These are phyloP conservation scores for Boletus rex-veris DNA, from an alignment of 768 basidiomycete species.

Conservation along the genomic window DNA sequence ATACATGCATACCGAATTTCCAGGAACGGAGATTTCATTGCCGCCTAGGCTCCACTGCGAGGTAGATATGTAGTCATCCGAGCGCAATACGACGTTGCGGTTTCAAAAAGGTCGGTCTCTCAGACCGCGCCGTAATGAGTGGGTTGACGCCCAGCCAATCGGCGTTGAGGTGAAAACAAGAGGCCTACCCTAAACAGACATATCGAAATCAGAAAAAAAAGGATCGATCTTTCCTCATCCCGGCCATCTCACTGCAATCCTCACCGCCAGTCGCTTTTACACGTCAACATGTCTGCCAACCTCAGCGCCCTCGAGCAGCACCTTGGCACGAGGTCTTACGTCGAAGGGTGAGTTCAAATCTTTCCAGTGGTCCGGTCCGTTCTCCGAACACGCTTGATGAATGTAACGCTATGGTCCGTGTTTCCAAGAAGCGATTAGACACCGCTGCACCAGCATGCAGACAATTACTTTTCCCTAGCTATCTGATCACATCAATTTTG, in stretches of 20 bases:
- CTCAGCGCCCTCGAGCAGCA: constrained; percentile 77
- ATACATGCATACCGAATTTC: not conserved
- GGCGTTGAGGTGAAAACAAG: not conserved
- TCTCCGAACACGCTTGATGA: constrained; percentile 51
- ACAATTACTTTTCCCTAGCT: constrained; percentile 62
- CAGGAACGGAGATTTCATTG: no score
- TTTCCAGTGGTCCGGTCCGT: constrained; percentile 3
- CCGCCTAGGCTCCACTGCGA: no score
- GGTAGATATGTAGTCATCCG: no score
- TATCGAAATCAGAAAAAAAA: constrained; percentile 18
- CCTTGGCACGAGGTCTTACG: constrained; percentile 82
- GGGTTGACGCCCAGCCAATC: constrained; percentile 10
- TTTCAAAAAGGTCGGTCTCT: not conserved
- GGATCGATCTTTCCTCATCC: constrained; percentile 30
- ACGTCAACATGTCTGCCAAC: constrained; percentile 58
- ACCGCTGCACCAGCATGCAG: constrained; percentile 77
- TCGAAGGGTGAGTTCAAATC: constrained; percentile 74
- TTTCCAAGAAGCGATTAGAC: constrained; percentile 95
- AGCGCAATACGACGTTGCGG: not conserved
- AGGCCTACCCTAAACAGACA: constrained; percentile 33
- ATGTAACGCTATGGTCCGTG: constrained; percentile 87
- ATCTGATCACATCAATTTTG: constrained; percentile 51
- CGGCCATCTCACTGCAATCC: constrained; percentile 18
- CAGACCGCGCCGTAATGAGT: no score
- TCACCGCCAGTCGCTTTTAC: constrained; percentile 4